Conservation (phyloP, 140 eudicot species). For the Stevia rebaudiana region DNA sequence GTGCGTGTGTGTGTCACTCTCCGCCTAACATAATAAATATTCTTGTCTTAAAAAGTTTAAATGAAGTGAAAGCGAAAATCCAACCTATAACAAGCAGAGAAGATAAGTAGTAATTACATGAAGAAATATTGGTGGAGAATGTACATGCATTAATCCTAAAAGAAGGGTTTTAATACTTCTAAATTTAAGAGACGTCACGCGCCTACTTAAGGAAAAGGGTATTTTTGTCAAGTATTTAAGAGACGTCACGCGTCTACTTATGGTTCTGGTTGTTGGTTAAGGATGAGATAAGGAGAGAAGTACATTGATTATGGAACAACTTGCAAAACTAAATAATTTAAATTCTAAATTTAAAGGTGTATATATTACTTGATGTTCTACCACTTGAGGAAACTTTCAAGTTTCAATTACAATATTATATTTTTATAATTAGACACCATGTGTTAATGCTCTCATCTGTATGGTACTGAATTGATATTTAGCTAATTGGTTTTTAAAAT, state of each 20-base stretch:
- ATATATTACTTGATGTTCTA: neutral
- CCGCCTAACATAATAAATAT: too few species aligned
- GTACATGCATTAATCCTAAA: neutral
- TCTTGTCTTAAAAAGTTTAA: neutral
- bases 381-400: neutral
- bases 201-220: too few species aligned
- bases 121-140: neutral
- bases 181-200: too few species aligned
- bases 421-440: neutral
- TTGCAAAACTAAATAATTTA: neutral
- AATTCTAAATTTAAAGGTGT: neutral
- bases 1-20: too few species aligned
- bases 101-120: neutral
- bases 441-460: neutral
- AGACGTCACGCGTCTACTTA: too few species aligned
- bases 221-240: too few species aligned
- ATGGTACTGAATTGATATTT: neutral
- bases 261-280: neutral
- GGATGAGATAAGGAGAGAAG: neutral
- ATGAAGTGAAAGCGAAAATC: neutral
- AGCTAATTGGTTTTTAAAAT: neutral
- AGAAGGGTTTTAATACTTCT: too few species aligned
- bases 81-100: neutral
- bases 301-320: neutral
- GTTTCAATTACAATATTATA: neutral